A percentile compares a stretch with the other conserved stretches of the same genome.
phyloP scores from a whole-genome alignment of 192 early-diverging fungal species.

The Backusella parvicylindrica region DNA sequence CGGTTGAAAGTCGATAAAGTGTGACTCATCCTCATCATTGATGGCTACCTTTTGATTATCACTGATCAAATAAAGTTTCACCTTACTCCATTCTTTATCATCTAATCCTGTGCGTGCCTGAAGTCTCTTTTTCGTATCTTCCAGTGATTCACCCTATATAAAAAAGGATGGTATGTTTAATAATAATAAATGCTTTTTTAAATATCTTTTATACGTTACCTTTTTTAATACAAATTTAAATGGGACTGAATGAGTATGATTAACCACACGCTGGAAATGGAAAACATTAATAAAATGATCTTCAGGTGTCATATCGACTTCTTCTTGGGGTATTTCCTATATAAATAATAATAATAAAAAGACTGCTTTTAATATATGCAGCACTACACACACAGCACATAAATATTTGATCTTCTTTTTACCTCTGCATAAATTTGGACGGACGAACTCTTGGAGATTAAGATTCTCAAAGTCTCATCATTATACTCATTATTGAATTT shows the following conservation, averaged over 20 bases:
- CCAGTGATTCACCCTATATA: slow-evolving; percentile 60
- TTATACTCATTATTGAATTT: slow-evolving; percentile 45
- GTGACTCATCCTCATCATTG: slow-evolving; percentile 14
- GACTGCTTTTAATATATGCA: neutral
- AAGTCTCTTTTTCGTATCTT: slow-evolving; percentile 72
- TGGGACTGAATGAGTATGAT: slow-evolving; percentile 74
- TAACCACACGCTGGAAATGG: slow-evolving; percentile 74
- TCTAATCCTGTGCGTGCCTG: slow-evolving; percentile 66
- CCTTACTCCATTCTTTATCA: slow-evolving; percentile 79
- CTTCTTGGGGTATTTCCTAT: slow-evolving; percentile 48
- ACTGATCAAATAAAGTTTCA: slow-evolving; percentile 52
- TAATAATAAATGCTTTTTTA: neutral
- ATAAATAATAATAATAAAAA: too few relatives aligned
- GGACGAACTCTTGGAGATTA: slow-evolving; percentile 32
- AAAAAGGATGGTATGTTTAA: neutral
- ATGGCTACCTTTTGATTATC: slow-evolving; percentile 3
- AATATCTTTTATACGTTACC: slow-evolving; percentile 9
- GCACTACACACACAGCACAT: neutral
- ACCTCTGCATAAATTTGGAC: slow-evolving; percentile 59
- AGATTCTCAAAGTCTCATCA: slow-evolving; percentile 41
- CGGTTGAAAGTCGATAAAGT: slow-evolving; percentile 29
- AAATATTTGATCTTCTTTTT: neutral
- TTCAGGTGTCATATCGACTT: slow-evolving; percentile 25
- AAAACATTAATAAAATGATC: slow-evolving; percentile 60
- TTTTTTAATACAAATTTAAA: slow-evolving; percentile 71